A percentile compares a stretch with the other conserved stretches of the same genome.
These are phyloP conservation scores for Mangifera indica DNA, from an alignment of 345 rosid genomes.

Conservation along the genomic window DNA sequence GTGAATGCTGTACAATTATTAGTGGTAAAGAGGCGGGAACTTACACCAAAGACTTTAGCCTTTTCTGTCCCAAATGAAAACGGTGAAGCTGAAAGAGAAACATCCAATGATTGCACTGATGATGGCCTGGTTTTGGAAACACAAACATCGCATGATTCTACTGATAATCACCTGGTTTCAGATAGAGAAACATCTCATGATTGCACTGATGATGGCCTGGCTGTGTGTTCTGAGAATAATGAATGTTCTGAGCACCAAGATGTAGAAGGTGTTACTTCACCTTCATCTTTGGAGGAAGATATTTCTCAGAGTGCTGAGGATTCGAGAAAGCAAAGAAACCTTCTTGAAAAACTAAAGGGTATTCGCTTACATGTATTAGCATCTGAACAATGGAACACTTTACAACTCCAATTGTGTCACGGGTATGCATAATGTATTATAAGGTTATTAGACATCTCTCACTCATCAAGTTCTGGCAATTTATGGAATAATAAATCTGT, in stretches of 20 bases:
- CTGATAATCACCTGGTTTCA: constrained; percentile 16
- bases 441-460: neutral
- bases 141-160: constrained; percentile 24
- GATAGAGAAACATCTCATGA: constrained; percentile 25
- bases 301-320: constrained; percentile 28
- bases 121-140: constrained; percentile 14
- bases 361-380: constrained; percentile 58
- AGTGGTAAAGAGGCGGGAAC: constrained; percentile 12
- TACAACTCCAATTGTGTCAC: constrained; percentile 51
- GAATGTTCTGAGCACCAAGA: constrained; percentile 26
- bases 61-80: constrained; percentile 28
- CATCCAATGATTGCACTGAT: constrained; percentile 25
- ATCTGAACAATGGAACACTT: constrained; percentile 65
- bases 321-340: constrained; percentile 24
- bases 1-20: constrained; percentile 15
- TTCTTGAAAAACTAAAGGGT: constrained; percentile 54
- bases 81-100: constrained; percentile 29
- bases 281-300: constrained; percentile 21
- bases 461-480: neutral
- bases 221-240: constrained; percentile 19
- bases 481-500: neutral
- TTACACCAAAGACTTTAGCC: constrained; percentile 23
- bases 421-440: constrained; percentile 36
- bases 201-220: constrained; percentile 23
- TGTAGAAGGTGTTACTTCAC: constrained; percentile 26